Conservation (phyloP, 192 early-diverging fungal species). For the Chytriomyces hyalinus region DNA sequence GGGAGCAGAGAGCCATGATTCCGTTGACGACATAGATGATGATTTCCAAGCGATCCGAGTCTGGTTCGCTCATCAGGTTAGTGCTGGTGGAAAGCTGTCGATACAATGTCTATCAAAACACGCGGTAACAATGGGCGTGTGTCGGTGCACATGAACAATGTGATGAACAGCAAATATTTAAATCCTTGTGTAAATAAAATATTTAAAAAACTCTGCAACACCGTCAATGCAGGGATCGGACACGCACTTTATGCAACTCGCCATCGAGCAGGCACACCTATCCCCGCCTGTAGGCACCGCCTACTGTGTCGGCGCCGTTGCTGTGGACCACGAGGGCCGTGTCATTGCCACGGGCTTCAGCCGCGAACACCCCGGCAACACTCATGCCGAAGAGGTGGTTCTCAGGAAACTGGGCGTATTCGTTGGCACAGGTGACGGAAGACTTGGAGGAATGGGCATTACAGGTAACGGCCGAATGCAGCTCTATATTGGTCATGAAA, state of each 20-base stretch:
- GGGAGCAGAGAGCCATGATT: too few species aligned
- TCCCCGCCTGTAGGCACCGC: slow-evolving; percentile 79
- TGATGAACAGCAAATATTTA: too few species aligned
- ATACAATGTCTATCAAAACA: too few species aligned
- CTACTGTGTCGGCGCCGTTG: slow-evolving; percentile 92
- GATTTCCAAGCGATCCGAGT: too few species aligned
- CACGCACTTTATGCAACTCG: slow-evolving; percentile 71
- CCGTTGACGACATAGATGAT: too few species aligned
- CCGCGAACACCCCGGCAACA: slow-evolving; percentile 93
- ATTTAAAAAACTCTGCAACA: not conserved
- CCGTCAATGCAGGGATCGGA: slow-evolving; percentile 55
- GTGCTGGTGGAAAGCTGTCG: too few species aligned
- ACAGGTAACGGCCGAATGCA: not conserved
- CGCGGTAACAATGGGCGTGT: too few species aligned
- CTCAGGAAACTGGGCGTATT: slow-evolving; percentile 70
- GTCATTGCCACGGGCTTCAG: slow-evolving; percentile 88
- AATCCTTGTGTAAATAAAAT: too few species aligned
- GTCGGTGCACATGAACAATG: too few species aligned
- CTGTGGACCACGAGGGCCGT: slow-evolving; percentile 42
- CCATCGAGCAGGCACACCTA: slow-evolving; percentile 81
- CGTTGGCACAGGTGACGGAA: slow-evolving; percentile 25
- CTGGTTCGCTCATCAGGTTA: too few species aligned
- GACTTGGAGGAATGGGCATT: slow-evolving; percentile 50
- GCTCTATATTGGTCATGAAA: too few species aligned
- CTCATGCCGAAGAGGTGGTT: slow-evolving; percentile 93